phyloP scores from a whole-genome alignment of 306 rosid genomes.

The Cicer pinnatifidum region DNA sequence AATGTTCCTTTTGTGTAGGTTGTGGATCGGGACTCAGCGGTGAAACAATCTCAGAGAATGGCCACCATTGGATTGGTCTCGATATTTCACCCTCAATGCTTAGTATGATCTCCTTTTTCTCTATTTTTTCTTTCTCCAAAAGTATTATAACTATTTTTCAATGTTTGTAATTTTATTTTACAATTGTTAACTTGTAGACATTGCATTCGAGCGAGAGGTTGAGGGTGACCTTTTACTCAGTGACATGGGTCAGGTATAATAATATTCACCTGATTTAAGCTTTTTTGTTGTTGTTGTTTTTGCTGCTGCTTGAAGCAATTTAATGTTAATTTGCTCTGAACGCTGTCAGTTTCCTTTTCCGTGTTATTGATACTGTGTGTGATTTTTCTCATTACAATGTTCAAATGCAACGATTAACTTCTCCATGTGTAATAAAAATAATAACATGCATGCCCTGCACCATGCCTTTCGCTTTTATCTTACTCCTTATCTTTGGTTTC shows the following conservation, averaged over 20 bases:
- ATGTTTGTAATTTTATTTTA: background rate
- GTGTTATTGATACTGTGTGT: constrained; percentile 2
- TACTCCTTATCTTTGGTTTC: constrained; percentile 42
- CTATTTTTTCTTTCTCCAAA: background rate
- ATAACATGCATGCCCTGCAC: constrained; percentile 5
- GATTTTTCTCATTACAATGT: background rate
- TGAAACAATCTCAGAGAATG: constrained; percentile 73
- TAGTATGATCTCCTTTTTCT: constrained; percentile 49
- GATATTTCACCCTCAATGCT: constrained; percentile 97
- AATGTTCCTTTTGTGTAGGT: constrained; percentile 52
- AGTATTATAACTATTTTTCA: background rate
- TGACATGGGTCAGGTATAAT: constrained; percentile 93
- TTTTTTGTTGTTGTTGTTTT: background rate
- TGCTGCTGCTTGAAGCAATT: background rate
- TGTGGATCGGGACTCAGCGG: constrained; percentile 98
- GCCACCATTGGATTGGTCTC: constrained; percentile 92
- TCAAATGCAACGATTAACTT: background rate
- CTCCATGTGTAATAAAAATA: background rate
- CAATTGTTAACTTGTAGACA: constrained; percentile 49
- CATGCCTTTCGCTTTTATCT: background rate
- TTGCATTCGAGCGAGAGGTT: constrained; percentile 86
- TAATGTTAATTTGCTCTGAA: constrained; percentile 1
- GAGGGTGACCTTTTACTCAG: constrained; percentile 88
- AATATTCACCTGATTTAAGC: constrained; percentile 26
- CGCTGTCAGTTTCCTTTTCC: background rate